Base-by-base conservation (phyloP, 2,329 filamentous ascomycete genomes). In the Aspergillus sp. region DNA sequence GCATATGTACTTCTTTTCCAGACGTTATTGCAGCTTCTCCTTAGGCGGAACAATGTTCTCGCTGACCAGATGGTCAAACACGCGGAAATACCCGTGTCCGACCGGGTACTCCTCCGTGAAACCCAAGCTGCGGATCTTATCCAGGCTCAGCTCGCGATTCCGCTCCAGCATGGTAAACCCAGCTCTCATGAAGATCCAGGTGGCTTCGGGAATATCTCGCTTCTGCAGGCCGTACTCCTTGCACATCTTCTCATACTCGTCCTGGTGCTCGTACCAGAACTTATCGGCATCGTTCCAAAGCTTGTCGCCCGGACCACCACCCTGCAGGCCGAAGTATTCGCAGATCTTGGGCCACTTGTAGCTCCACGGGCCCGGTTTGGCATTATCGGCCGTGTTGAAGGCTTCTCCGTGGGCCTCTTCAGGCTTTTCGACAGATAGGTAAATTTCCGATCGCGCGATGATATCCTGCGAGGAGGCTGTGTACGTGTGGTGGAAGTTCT, bases 391-490 rank as follows among this genome's bases (percentile, higher is more conserved):
- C 18, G 63, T 65, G 59, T 72, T 73, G 61, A 71, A 71, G 2
- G 59, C 62, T 16, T 67, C 57, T 0, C 61, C 62, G n/a, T 66
- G 57, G 1, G 61, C 61, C 6, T 63, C 14, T 1, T 66, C 46
- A 3, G 63, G 64, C 53, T 62, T 53, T 11, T 59, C 51, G 3
- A 72, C n/a, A 0, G 68, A 69, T 0, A 64, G 63, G 49, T 67
- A 71, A 39, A 73, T 66, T 31, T 71, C 64, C 1, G 68, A 62
- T 1, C 57, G 60, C 6, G 65, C 57, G 31, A 69, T 67, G 11
- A 69, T 63, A 51, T 68, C 77, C 65, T 79, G 76, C 45, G 64
- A 73, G 2, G 71, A 74, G 60, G 76, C 71, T 32, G 74, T 79
- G 64, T 68, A 71, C 12, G 71, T 68, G 45, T 69, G 69, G 6